These are phyloP conservation scores for Pleurotus eryngii DNA, from an alignment of 768 basidiomycete genomes.

Conservation along the genomic window DNA sequence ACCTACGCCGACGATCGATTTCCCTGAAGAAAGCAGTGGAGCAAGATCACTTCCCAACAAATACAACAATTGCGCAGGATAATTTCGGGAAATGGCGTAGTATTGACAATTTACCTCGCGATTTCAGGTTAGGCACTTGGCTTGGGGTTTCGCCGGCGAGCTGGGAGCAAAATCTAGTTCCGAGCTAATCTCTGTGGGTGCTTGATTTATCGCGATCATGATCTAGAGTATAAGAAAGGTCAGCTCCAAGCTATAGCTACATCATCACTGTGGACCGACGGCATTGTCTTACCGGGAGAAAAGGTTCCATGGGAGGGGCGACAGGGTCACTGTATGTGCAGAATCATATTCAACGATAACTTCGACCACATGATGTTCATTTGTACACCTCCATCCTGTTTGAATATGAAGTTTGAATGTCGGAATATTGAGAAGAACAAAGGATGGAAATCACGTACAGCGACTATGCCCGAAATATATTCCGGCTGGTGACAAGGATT, in stretches of 20 bases:
- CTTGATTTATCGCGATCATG: neutral
- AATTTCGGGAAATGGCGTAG: neutral
- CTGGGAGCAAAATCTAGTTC: constrained; percentile 4
- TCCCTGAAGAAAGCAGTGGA: neutral
- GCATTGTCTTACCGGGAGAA: neutral
- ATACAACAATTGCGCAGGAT: neutral
- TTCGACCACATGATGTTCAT: neutral
- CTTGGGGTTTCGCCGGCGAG: neutral
- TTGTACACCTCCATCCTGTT: no score
- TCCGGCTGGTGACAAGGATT: no score
- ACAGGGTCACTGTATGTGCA: neutral
- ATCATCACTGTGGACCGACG: neutral
- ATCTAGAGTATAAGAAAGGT: neutral
- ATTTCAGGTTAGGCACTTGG: no score
- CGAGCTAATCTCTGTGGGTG: neutral
- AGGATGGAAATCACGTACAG: no score
- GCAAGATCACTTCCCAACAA: no score
- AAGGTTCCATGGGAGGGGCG: neutral
- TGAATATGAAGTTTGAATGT: no score
- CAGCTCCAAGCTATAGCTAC: neutral
- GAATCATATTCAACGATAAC: no score
- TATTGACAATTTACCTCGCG: neutral
- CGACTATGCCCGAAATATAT: no score
- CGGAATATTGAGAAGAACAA: no score
- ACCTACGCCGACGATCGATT: neutral